Evolutionary conservation across 2,329 filamentous ascomycete genomes (phyloP).

Genomic region (Dissoconium aciculare): DNA sequence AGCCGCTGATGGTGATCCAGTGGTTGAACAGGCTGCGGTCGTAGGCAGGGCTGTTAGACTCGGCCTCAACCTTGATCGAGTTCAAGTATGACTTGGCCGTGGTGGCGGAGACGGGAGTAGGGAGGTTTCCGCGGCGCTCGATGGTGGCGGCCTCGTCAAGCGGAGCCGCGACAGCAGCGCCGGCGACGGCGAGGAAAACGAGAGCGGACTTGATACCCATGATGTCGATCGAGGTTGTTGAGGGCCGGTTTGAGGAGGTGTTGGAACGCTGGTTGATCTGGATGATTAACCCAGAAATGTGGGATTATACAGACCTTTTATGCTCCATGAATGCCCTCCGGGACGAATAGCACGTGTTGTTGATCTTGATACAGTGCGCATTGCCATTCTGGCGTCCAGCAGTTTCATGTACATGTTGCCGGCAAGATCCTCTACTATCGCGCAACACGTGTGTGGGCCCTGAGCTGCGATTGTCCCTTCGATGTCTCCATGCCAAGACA

Average conservation of each 20-base stretch:
- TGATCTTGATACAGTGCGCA: no score
- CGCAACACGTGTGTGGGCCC: neutral
- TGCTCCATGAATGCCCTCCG: no score
- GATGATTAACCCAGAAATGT: no score
- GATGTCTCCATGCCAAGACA: no score
- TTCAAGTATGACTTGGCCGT: constrained; percentile 18
- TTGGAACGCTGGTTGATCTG: no score
- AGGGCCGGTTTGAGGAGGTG: neutral
- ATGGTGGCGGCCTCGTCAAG: constrained; percentile 7
- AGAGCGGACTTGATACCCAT: constrained; percentile 13
- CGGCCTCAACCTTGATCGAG: constrained; percentile 15
- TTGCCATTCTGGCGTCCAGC: no score
- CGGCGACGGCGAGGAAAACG: constrained; percentile 12
- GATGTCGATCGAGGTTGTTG: no score
- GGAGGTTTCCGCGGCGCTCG: constrained; percentile 17
- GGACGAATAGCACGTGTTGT: no score
- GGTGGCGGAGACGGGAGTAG: constrained; percentile 17
- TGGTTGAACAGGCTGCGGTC: constrained; percentile 54
- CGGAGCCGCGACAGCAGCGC: constrained; percentile 14
- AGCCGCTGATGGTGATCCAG: constrained; percentile 51
- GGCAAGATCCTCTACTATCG: neutral
- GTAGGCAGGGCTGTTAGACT: constrained; percentile 34
- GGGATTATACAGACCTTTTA: no score
- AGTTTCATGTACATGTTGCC: no score
- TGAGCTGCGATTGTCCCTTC: neutral